Evolutionary conservation across 176 grass and related monocot species (phyloP).

Genomic region (Aegilops sharonensis): DNA sequence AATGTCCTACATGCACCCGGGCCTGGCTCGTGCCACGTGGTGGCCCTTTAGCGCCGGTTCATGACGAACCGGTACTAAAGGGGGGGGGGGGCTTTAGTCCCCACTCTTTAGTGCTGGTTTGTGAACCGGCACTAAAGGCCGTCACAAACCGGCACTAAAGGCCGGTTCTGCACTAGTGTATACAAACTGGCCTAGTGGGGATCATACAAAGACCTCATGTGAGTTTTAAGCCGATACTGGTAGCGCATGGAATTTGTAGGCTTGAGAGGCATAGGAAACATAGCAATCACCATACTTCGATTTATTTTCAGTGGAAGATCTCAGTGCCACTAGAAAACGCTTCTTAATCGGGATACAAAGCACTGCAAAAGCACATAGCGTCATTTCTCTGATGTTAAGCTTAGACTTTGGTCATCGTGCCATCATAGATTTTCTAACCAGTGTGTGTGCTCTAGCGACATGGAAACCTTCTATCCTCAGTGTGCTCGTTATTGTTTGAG

Average conservation of each 20-base stretch:
- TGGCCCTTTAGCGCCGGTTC: too few relatives aligned
- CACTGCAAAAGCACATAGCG: background rate
- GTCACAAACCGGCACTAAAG: too few relatives aligned
- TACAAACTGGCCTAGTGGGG: background rate
- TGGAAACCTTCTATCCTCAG: background rate
- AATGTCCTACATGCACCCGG: too few relatives aligned
- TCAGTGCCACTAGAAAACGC: background rate
- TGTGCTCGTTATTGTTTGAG: background rate
- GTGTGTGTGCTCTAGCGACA: background rate
- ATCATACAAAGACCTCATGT: background rate
- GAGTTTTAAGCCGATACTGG: background rate
- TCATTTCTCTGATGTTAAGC: background rate
- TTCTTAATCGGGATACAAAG: background rate
- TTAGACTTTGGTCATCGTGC: background rate
- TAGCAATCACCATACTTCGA: background rate
- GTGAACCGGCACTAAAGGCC: too few relatives aligned
- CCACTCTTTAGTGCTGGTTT: too few relatives aligned
- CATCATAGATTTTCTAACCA: background rate
- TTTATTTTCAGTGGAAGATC: background rate
- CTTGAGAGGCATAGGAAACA: background rate
- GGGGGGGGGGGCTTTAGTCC: too few relatives aligned
- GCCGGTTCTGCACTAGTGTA: too few relatives aligned
- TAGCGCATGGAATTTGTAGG: background rate
- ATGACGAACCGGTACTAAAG: too few relatives aligned
- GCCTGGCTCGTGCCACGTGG: too few relatives aligned